Percentiles rank a stretch among this genome's conserved stretches.
phyloP scores from a whole-genome alignment of 345 rosid genomes.

The Gossypium raimondii region DNA sequence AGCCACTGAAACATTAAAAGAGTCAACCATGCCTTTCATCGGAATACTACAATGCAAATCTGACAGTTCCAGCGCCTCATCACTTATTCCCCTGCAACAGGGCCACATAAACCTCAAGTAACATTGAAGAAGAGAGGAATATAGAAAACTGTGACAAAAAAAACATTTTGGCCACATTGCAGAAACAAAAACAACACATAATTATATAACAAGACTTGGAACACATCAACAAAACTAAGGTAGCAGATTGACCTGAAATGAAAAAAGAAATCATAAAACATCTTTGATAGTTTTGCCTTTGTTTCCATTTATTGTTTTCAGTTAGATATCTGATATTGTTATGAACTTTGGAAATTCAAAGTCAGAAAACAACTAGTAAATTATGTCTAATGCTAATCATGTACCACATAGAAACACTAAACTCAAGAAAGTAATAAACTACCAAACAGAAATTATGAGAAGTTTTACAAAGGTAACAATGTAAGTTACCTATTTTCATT shows the following conservation, averaged over 20 bases:
- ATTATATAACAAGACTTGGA: not conserved
- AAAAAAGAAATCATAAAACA: not conserved
- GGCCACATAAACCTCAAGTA: not conserved
- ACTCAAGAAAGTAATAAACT: not conserved
- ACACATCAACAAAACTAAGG: not conserved
- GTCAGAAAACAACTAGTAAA: not conserved
- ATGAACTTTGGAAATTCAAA: not conserved
- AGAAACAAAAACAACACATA: not conserved
- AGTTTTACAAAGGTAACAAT: not conserved
- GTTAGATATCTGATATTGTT: not conserved
- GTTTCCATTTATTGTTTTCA: not conserved
- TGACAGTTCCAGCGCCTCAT: slow-evolving; percentile 68
- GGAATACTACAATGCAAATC: slow-evolving; percentile 86
- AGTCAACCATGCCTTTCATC: slow-evolving; percentile 98
- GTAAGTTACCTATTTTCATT: slow-evolving; percentile 64
- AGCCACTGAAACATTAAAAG: slow-evolving; percentile 95
- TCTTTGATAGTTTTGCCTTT: not conserved
- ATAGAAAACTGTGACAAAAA: not conserved
- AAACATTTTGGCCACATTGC: not conserved
- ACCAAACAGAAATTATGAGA: not conserved
- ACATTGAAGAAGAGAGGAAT: not conserved
- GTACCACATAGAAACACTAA: not conserved
- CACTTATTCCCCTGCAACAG: slow-evolving; percentile 75
- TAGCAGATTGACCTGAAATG: not conserved
- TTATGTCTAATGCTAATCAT: not conserved